phyloP scores from a whole-genome alignment of 2,329 filamentous ascomycete genomes.

The Stemphylium lycopersici region DNA sequence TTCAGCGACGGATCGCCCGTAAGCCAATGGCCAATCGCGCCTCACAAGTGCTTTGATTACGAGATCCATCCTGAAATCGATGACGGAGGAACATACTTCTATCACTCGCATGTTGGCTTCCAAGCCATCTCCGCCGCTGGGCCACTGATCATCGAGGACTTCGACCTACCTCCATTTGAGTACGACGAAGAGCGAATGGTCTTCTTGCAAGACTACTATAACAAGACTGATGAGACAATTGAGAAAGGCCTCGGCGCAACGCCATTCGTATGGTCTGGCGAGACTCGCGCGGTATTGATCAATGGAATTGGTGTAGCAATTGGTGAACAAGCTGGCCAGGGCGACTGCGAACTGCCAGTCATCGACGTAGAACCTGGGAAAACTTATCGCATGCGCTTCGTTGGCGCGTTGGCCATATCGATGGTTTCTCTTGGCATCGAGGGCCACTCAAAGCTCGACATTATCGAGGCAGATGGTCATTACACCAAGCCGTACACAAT shows the following conservation, averaged over 20 bases:
- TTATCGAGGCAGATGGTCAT: conserved; percentile 65
- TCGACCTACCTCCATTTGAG: conserved; percentile 56
- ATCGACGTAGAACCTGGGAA: conserved; percentile 66
- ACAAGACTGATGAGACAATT: conserved; percentile 59
- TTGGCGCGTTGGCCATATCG: conserved; percentile 63
- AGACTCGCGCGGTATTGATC: conserved; percentile 62
- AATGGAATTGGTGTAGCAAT: conserved; percentile 61
- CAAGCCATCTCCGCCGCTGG: conserved; percentile 66
- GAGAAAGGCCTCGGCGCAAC: conserved; percentile 56
- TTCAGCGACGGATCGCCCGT: conserved; percentile 70
- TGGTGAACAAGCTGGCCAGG: conserved; percentile 44
- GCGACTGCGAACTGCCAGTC: conserved; percentile 55
- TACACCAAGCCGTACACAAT: conserved; percentile 59
- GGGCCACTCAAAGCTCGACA: conserved; percentile 59
- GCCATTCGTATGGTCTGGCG: conserved; percentile 65
- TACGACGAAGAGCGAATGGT: conserved; percentile 68
- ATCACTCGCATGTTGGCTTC: conserved; percentile 70
- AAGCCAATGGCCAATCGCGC: conserved; percentile 70
- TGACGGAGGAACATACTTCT: conserved; percentile 69
- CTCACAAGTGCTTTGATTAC: conserved; percentile 70
- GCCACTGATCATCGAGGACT: conserved; percentile 63
- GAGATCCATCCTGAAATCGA: conserved; percentile 61
- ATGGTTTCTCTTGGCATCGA: conserved; percentile 63
- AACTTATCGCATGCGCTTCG: conserved; percentile 67
- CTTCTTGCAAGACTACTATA: conserved; percentile 64